Evolutionary conservation across 2,329 filamentous ascomycete genomes (phyloP).

Genomic region (Juglanconis sp.): DNA sequence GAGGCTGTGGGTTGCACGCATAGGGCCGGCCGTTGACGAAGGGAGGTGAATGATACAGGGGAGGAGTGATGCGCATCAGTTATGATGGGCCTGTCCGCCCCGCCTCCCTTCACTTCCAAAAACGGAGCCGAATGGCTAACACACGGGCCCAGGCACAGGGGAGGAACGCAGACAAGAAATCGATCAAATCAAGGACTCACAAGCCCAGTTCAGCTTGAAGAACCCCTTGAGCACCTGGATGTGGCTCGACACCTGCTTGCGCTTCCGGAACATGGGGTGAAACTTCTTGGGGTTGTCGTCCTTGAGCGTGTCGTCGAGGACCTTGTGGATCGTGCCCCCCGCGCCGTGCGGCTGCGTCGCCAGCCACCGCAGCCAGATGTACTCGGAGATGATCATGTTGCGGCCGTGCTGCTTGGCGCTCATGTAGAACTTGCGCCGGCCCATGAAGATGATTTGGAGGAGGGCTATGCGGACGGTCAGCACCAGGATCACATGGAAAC

Average conservation of each 20-base stretch:
- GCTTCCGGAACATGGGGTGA: constrained; percentile 28
- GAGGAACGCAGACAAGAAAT: too few relatives aligned
- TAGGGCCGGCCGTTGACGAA: background rate
- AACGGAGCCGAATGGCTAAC: background rate
- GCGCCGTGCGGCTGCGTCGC: constrained; percentile 37
- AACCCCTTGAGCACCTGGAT: constrained; percentile 70
- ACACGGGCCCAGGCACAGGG: too few relatives aligned
- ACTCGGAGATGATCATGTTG: constrained; percentile 69
- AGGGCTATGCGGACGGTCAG: constrained; percentile 44
- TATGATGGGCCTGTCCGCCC: background rate
- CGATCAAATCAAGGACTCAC: constrained; percentile 41
- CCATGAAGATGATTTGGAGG: constrained; percentile 63
- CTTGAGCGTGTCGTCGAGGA: constrained; percentile 23
- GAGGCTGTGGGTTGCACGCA: background rate
- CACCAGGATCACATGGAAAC: background rate
- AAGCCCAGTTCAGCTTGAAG: constrained; percentile 59
- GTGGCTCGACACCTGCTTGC: constrained; percentile 68
- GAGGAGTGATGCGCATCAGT: background rate
- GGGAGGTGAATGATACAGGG: background rate
- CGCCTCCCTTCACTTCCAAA: background rate
- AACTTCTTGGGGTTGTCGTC: constrained; percentile 29
- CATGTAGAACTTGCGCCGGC: constrained; percentile 64
- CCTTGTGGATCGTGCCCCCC: constrained; percentile 32
- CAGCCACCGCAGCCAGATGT: constrained; percentile 57
- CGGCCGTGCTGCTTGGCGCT: constrained; percentile 62